Evolutionary conservation across 2,329 filamentous ascomycete genomes (phyloP), one percentile per base, ranked within the genome.

Genomic region (Colletotrichum godetiae): DNA sequence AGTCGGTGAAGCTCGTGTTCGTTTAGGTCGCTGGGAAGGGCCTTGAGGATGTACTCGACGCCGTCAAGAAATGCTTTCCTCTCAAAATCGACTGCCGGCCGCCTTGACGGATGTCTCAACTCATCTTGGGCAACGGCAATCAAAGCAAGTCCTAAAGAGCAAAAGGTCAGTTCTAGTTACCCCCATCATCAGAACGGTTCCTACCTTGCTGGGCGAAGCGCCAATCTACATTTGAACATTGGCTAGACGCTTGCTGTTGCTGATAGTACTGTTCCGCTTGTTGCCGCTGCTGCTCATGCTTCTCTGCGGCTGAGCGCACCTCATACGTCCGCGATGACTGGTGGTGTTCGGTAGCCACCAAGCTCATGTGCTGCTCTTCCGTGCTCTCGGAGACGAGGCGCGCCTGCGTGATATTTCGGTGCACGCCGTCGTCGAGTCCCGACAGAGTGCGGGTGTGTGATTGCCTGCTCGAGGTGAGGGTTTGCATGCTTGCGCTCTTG

Each of bases 51-150:
- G 79, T 92, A 92, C 3, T 88, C 87, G 4, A 92, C 81, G 71
- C 90, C 88, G 76, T 93, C 89, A 61, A 93, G 81, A 79, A 92
- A 93, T 11, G 92, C 85, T 75, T 90, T 89, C 31, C 92, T 87
- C 63, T 89, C 88, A 72, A 82, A 82, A 1, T 76, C 74, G 6
- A 76, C 70, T 31, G 53, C 65, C 10, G 73, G 65, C 6, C 69
- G 56, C 56, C 52, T 53, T 15, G 72, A 59, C 1, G 73, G 69
- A 19, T 63, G 60, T 24, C 73, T 62, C 27, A 59, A 35, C 15
- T 75, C 66, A 19, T 73, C 68, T n/a, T 75, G 74, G 24, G 74
- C 68, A 5, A 70, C 73, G 7, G 52, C 33, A 31, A 75, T 60
- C 60, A 75, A 46, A 24, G 56, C 67, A 52, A 75, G 59, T 29